Evolutionary conservation across 768 basidiomycete species (phyloP), one percentile per base, ranked within the genome.

Genomic region (Pisolithus microcarpus): DNA sequence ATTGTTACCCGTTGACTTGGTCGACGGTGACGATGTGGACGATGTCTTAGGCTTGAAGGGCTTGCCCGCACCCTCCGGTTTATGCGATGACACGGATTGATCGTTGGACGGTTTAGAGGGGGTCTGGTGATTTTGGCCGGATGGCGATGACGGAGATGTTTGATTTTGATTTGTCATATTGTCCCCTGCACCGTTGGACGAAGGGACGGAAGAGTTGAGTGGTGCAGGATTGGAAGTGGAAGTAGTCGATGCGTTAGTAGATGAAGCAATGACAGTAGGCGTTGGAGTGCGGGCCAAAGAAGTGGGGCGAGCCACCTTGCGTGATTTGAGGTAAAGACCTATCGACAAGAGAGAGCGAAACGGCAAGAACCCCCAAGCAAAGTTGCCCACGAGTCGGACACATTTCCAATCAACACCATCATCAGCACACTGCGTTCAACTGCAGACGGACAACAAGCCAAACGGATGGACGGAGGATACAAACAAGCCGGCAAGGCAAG

Each of bases 311-410:
- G 84, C 79, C 69, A 82, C 83, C 68, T 81, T 80, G 67, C 83
- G 81, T 56, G 83, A 80, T 78, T 88, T 91, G 76, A 84, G 84
- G 75, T 90, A 90, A 64, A 89, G 84, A 59, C 87, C 87, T 90
- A 75, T 38, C 46, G 61, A 51, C 59, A 55, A 65, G 57, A 66
- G 55, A 58, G 11, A 34, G 13, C 34, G 13, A 11, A 11, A 34
- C 34, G 11, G 13, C 34, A 3, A 34, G 34, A 63, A 64, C 55
- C 60, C 56, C 58, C 50, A 65, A 61, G 59, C 57, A 60, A 60
- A 60, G 62, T 59, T 28, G 59, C 61, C 54, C 68, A 70, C 68
- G 67, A 68, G 68, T 66, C 58, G 61, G 37, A 65, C 67, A 62
- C 69, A 68, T 65, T 68, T 66, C 52, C 63, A 70, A 68, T 69